A percentile compares a stretch with the other conserved stretches of the same genome.
phyloP scores from a whole-genome alignment of 164 flowering plant species.

The Magnolia changhungtana region DNA sequence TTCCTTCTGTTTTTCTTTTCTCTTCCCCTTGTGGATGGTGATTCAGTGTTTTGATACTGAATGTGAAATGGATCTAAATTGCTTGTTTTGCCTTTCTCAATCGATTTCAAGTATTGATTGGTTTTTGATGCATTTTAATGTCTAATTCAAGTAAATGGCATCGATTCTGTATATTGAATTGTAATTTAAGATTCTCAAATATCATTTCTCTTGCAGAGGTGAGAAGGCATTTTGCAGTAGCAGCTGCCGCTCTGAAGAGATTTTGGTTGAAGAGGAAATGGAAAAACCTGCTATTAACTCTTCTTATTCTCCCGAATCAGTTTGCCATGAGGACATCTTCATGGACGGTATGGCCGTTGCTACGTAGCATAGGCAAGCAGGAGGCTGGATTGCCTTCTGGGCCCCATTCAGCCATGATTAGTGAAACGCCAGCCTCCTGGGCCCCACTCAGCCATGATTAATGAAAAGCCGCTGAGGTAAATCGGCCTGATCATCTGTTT shows the following conservation, averaged over 20 bases:
- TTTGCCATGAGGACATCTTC: conserved; percentile 20
- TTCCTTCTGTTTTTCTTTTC: not conserved
- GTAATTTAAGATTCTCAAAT: conserved; percentile 1
- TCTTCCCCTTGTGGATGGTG: not conserved
- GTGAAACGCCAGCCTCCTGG: conserved; percentile 11
- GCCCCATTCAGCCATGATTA: conserved; percentile 16
- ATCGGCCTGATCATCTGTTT: conserved; percentile 41
- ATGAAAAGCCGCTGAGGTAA: conserved; percentile 16
- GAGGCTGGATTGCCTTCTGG: not conserved
- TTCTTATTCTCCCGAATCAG: conserved; percentile 15
- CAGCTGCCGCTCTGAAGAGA: conserved; percentile 64
- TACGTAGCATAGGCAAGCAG: conserved; percentile 5
- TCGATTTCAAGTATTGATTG: not conserved
- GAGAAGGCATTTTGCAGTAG: conserved; percentile 91
- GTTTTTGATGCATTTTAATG: not conserved
- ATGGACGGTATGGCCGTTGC: conserved; percentile 20
- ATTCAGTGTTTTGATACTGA: not conserved
- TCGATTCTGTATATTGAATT: not conserved
- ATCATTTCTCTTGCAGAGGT: conserved; percentile 42
- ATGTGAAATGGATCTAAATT: not conserved
- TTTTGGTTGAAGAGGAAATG: conserved; percentile 56
- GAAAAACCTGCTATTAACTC: conserved; percentile 29
- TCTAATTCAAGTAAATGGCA: not conserved
- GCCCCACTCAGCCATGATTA: no score
- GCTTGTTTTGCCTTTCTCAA: not conserved